Base-by-base conservation (phyloP, 2,329 filamentous ascomycete species). In the Colletotrichum sp. region DNA sequence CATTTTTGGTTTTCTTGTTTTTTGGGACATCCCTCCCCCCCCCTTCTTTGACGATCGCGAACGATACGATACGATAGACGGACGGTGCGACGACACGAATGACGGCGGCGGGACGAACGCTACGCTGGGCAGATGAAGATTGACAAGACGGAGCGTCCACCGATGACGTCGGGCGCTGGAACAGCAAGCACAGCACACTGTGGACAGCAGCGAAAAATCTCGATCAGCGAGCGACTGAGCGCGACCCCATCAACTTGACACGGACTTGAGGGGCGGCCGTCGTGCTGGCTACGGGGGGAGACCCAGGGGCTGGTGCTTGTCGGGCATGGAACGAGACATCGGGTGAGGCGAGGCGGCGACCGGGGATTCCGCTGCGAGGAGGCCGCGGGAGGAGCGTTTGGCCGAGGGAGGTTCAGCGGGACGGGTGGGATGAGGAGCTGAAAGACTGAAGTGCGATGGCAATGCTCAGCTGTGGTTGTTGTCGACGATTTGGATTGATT, bases 191-290 rank as follows among this genome's bases (percentile, higher is more conserved):
- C 8, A 15, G n/a, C 52, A 63, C 28, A 64, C 21, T 24, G 34
- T 64, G 34, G 32, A 13, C 34, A 39, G 1, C 16, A 8, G 8
- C 15, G 1, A 67, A 30, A 60, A 67, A 63, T 67, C 68, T 44
- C 9, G 52, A 68, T 72, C 72, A 63, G 70, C 73, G 57, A 30
- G 24, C 52, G 70, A 60, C 34, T 52, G 44, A 52, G 26, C 24
- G 55, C 13, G 64, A 73, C 74, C 49, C 74, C 70, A 69, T 76
- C 70, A 76, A 76, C 74, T 60, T 76, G 74, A 76, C 59, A 76
- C 70, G 74, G 49, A 49, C 49, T 65, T 59, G 32, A 76, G 69
- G 63, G 44, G 73, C 60, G 15, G 39, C 16, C 57, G 59, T 68
- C 57, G 69, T 49, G 63, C 36, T 59, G 55, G 2, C 36, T 49